Percentiles rank a stretch among this genome's conserved stretches.
phyloP scores from a whole-genome alignment of 208 protist species.

The Jaenimonas drosophilae region DNA sequence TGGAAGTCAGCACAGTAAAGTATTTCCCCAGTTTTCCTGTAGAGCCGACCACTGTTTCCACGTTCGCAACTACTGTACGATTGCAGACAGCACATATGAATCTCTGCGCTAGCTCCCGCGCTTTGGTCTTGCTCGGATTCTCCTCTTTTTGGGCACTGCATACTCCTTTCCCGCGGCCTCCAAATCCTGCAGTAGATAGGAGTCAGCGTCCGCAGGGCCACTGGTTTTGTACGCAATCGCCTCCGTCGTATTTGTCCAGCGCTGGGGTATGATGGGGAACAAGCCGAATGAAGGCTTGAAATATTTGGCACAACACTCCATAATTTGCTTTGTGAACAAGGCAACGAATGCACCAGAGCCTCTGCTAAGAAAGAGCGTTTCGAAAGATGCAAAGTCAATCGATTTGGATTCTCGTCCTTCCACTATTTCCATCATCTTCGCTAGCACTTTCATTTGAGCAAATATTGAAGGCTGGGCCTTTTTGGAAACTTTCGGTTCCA shows the following conservation, averaged over 20 bases:
- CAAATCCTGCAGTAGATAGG: conserved; percentile 27
- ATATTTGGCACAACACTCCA: conserved; percentile 29
- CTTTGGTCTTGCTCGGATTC: too few relatives aligned
- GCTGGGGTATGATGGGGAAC: conserved; percentile 25
- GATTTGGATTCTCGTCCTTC: neutral
- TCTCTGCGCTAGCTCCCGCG: too few relatives aligned
- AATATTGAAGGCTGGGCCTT: too few relatives aligned
- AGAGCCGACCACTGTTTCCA: too few relatives aligned
- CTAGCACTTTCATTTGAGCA: neutral
- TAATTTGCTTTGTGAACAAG: conserved; percentile 33
- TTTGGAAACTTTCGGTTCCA: too few relatives aligned
- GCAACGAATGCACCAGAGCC: conserved; percentile 10
- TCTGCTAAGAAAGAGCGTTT: conserved; percentile 15
- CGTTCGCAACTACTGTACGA: too few relatives aligned
- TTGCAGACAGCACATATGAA: too few relatives aligned
- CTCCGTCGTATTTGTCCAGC: conserved; percentile 18
- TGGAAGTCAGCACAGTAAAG: conserved; percentile 1
- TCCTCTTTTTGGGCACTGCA: too few relatives aligned
- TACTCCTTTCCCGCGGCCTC: conserved; percentile 24
- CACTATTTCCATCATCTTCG: neutral
- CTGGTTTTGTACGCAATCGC: conserved; percentile 19
- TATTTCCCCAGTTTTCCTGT: conserved; percentile 4
- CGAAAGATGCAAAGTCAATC: conserved; percentile 16
- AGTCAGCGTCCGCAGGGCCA: conserved; percentile 27
- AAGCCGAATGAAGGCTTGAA: conserved; percentile 24